Evolutionary conservation across 176 grass and related monocot genomes (phyloP).

Genomic region (Phragmites australis): DNA sequence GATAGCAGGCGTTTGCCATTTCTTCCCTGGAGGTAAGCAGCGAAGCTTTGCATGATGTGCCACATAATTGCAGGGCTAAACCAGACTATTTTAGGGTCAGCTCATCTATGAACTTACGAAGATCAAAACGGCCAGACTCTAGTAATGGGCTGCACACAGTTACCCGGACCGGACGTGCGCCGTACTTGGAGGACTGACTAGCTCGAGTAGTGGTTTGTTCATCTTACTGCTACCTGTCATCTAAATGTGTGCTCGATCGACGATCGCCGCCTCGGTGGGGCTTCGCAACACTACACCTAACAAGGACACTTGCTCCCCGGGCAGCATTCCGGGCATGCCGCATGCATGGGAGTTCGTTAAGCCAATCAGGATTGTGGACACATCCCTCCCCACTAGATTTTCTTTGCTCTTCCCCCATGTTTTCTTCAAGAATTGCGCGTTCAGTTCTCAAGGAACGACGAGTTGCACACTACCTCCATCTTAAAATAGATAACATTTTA

Average conservation of each 20-base stretch:
- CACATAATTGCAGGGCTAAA: not conserved
- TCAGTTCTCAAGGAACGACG: conserved; percentile 23
- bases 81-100: not conserved
- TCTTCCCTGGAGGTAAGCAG: not conserved
- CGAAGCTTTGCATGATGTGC: not conserved
- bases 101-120: not conserved
- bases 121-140: not conserved
- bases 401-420: not conserved
- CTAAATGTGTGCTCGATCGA: not conserved
- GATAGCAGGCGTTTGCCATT: not conserved
- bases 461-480: too few species aligned
- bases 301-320: conserved; percentile 47
- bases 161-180: not conserved
- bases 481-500: too few species aligned
- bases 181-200: conserved; percentile 10
- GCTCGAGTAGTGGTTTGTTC: not conserved
- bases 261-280: conserved; percentile 9
- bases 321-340: conserved; percentile 27
- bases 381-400: not conserved
- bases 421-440: conserved; percentile 21
- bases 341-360: conserved; percentile 16
- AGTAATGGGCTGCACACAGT: not conserved
- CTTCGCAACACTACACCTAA: not conserved
- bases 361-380: conserved; percentile 18
- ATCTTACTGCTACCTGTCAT: not conserved